Percentiles rank a stretch among this genome's conserved stretches.
phyloP scores from a whole-genome alignment of 2,329 filamentous ascomycete species.

The Fusarium veterinarium region DNA sequence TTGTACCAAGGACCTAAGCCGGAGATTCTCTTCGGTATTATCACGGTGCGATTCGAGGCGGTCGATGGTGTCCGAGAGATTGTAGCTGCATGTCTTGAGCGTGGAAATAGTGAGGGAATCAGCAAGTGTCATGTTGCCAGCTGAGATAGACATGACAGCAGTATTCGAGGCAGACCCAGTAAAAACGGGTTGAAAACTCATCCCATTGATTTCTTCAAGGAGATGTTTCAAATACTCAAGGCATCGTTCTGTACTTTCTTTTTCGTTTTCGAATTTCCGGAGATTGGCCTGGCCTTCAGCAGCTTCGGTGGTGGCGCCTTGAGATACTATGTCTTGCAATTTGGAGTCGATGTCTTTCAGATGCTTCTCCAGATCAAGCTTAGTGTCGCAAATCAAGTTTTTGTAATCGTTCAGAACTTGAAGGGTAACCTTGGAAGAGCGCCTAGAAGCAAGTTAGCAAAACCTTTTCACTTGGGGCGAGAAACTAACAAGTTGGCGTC shows the following conservation, averaged over 20 bases:
- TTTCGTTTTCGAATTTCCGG: neutral
- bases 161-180: neutral
- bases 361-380: conserved; percentile 32
- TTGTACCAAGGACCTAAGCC: neutral
- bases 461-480: neutral
- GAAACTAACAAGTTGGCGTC: conserved; percentile 34
- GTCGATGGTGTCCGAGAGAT: neutral
- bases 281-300: neutral
- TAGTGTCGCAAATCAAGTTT: conserved; percentile 34
- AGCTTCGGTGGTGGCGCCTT: neutral
- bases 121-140: conserved; percentile 1
- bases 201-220: neutral
- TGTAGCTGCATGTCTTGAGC: conserved; percentile 6
- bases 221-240: conserved; percentile 6
- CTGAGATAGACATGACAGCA: neutral
- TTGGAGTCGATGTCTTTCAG: conserved; percentile 13
- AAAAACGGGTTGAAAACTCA: conserved; percentile 1
- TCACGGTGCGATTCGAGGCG: conserved; percentile 5
- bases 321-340: conserved; percentile 7
- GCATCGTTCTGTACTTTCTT: conserved; percentile 18
- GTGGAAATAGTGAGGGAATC: conserved; percentile 16
- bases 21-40: neutral
- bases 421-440: conserved; percentile 8
- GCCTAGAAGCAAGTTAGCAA: neutral
- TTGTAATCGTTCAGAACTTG: conserved; percentile 36